Percentiles rank a stretch among this genome's conserved stretches.
These are phyloP conservation scores for Fusarium metavorans DNA, from an alignment of 2,329 filamentous ascomycete genomes.

Conservation along the genomic window DNA sequence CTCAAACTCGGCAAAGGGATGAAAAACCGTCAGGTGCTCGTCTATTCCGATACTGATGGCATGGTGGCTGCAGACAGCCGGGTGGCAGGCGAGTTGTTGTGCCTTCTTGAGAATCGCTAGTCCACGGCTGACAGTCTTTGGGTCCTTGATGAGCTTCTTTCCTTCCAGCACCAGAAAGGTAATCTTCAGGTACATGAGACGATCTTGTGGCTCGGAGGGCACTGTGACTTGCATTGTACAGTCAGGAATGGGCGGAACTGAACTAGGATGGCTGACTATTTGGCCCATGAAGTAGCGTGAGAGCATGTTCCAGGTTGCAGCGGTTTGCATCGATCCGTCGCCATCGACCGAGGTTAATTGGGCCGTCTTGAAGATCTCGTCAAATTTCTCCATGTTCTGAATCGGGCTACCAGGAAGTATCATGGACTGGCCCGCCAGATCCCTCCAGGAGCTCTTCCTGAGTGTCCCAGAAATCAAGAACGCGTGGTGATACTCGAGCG, in stretches of 20 bases:
- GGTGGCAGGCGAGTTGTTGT: not conserved
- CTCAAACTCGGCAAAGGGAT: not conserved
- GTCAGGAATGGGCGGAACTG: not conserved
- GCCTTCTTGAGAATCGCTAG: not conserved
- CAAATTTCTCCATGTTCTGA: not conserved
- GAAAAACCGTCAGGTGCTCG: not conserved
- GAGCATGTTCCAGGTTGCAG: not conserved
- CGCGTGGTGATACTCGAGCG: not conserved
- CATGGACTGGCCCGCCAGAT: not conserved
- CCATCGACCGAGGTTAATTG: not conserved
- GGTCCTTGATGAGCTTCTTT: not conserved
- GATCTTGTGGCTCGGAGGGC: not conserved
- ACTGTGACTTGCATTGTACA: not conserved
- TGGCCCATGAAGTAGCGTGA: not conserved
- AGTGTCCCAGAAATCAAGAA: not conserved
- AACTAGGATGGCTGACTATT: not conserved
- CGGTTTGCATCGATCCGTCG: not conserved
- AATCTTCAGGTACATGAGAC: not conserved
- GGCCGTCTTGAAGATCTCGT: not conserved
- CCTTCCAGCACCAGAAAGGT: not conserved
- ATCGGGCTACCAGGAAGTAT: not conserved
- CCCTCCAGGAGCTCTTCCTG: not conserved
- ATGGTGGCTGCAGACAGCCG: not conserved
- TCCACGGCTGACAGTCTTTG: not conserved
- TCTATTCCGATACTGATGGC: not conserved